Evolutionary conservation across 495 filamentous ascomycete species (phyloP).

Genomic region (Acidomyces sp.): DNA sequence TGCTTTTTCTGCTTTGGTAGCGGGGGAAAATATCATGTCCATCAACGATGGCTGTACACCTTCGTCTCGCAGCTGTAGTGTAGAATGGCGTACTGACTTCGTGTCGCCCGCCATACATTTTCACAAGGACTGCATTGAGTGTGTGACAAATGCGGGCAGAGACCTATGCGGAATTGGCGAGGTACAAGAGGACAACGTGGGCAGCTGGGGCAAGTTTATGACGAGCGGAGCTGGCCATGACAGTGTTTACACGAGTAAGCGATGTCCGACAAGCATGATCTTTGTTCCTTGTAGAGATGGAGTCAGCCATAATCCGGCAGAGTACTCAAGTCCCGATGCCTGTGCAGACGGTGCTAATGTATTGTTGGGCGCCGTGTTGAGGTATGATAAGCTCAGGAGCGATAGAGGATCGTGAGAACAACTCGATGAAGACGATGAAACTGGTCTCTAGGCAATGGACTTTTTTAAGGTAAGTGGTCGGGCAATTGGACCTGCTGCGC

Average conservation of each 20-base stretch:
- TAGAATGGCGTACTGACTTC: conserved; percentile 48
- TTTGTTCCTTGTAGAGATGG: conserved; percentile 55
- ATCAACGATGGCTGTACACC: conserved; percentile 32
- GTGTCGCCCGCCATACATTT: conserved; percentile 55
- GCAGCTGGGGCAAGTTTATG: conserved; percentile 30
- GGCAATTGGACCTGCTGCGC: no score
- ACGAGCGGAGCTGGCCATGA: conserved; percentile 49
- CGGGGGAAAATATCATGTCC: conserved; percentile 35
- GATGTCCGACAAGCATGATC: conserved; percentile 51
- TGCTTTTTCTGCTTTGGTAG: conserved; percentile 47
- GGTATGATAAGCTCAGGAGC: conserved; percentile 40
- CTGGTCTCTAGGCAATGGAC: no score
- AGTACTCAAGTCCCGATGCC: conserved; percentile 47
- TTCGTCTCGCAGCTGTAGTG: conserved; percentile 29
- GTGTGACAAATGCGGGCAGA: conserved; percentile 48
- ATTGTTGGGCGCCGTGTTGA: conserved; percentile 45
- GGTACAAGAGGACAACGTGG: conserved; percentile 28
- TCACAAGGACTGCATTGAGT: conserved; percentile 54
- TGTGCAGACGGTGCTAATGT: conserved; percentile 52
- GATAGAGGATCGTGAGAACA: no score
- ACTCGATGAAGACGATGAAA: no score
- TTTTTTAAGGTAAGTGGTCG: no score
- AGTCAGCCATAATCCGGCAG: conserved; percentile 50
- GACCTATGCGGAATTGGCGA: conserved; percentile 36
- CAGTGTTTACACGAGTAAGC: conserved; percentile 46